Conservation (phyloP, 148 eudicot genomes). For the Hydrangea macrophylla region DNA sequence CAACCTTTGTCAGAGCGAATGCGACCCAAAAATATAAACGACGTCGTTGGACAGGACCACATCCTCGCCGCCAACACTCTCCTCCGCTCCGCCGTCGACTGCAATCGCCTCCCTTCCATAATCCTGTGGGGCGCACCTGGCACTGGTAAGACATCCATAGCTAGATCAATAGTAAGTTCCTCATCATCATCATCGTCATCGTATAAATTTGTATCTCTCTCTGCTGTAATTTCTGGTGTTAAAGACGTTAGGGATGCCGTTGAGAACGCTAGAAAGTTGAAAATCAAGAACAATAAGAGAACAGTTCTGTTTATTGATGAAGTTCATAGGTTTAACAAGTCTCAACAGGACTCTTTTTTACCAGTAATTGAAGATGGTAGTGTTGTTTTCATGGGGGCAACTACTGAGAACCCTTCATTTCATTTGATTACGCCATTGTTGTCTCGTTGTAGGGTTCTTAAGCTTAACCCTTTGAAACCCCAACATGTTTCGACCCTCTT, state of each 20-base stretch:
- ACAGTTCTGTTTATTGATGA: conserved; percentile 85
- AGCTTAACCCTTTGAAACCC: conserved; percentile 46
- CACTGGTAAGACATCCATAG: conserved; percentile 88
- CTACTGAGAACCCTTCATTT: conserved; percentile 92
- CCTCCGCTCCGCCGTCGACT: conserved; percentile 52
- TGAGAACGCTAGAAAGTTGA: conserved; percentile 50
- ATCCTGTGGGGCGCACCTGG: conserved; percentile 98
- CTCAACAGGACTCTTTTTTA: conserved; percentile 81
- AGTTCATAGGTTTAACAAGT: conserved; percentile 86
- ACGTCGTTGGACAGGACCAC: conserved; percentile 78
- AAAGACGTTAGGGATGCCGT: conserved; percentile 82
- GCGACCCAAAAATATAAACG: conserved; percentile 58
- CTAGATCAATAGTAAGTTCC: conserved; percentile 48
- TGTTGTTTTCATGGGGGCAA: conserved; percentile 80
- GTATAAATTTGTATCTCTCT: conserved; percentile 58
- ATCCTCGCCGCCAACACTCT: conserved; percentile 46
- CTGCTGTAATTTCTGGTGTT: conserved; percentile 74
- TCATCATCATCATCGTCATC: conserved; percentile 17
- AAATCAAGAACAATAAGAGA: conserved; percentile 33
- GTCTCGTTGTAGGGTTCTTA: conserved; percentile 74
- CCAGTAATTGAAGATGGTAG: conserved; percentile 94
- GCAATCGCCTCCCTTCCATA: conserved; percentile 58
- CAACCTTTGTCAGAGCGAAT: conserved; percentile 70
- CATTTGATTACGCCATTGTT: conserved; percentile 83
- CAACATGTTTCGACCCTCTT: conserved; percentile 33